Evolutionary conservation across 2,329 filamentous ascomycete genomes (phyloP).

Genomic region (Aureobasidium leucospermi): DNA sequence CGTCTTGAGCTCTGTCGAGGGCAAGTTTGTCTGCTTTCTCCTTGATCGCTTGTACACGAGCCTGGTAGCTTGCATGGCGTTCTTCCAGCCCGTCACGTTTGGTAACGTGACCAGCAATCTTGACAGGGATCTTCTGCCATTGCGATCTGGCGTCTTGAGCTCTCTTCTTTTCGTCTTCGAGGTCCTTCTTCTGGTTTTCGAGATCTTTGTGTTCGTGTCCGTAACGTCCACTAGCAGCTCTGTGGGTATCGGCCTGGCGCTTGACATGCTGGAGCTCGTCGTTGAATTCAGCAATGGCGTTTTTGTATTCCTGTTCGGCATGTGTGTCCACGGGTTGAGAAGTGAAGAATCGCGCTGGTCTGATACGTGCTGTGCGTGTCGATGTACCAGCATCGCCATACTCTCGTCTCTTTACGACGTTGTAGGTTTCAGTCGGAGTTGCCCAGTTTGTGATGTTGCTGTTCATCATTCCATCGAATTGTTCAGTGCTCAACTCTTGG

Average conservation of each 20-base stretch:
- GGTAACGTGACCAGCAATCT: conserved; percentile 53
- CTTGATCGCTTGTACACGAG: conserved; percentile 41
- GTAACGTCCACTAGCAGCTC: conserved; percentile 17
- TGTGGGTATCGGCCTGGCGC: conserved; percentile 26
- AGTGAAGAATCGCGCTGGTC: conserved; percentile 62
- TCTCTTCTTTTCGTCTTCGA: conserved; percentile 57
- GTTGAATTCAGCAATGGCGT: conserved; percentile 39
- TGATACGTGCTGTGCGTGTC: conserved; percentile 57
- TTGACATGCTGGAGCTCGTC: conserved; percentile 33
- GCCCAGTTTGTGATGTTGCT: conserved; percentile 61
- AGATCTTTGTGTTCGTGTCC: conserved; percentile 22
- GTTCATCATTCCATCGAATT: conserved; percentile 58
- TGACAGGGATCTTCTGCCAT: conserved; percentile 61
- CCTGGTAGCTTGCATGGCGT: conserved; percentile 56
- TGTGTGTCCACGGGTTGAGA: conserved; percentile 65
- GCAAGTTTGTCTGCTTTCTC: conserved; percentile 30
- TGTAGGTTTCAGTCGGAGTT: conserved; percentile 57
- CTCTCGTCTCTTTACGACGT: conserved; percentile 64
- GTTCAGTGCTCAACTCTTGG: conserved; percentile 55
- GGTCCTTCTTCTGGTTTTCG: conserved; percentile 18
- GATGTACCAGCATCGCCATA: conserved; percentile 70
- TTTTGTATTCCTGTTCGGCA: conserved; percentile 55
- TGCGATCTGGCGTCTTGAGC: conserved; percentile 57
- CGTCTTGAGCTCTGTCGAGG: conserved; percentile 30
- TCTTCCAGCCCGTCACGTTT: conserved; percentile 37